Evolutionary conservation across 805 yeast genomes (phyloP), one percentile per base, ranked within the genome.

Genomic region (Yarrowia sp.): DNA sequence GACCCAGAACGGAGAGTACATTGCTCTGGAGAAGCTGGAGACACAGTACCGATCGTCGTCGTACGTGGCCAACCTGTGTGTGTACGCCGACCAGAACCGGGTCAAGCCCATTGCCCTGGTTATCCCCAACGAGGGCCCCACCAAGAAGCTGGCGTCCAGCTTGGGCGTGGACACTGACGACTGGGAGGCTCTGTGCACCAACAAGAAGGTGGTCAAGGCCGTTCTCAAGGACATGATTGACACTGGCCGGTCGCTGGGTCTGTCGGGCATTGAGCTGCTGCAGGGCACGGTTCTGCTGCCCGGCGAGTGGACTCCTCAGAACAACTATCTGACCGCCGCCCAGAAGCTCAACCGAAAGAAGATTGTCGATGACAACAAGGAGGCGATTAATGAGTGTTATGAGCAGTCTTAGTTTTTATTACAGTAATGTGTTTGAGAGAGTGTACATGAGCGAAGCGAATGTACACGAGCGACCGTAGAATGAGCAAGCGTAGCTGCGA

Each of bases 251-350:
- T 70, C 83, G 17, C 92, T 87, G 74, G 97, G 96, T 9, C 83
- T 95, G 69, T 80, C 77, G 58, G 96, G 97, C 66, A 92, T 91
- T 70, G 98, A 95, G 78, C 80, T 93, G 69, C 74, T 95, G 65
- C 85, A 84, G 69, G 96, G 92, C 70, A 81, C 88, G 67, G 91
- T 88, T 13, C 76, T 95, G 67, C 82, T 86, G 66, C 92, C 90
- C 69, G 93, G 86, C 62, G 99, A 95, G 80, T 95, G 99, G 98
- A 95, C 98, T 44, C 98, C 99, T 47, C 95, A 91, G 77, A 90
- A 86, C 74, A 98, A 97, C 0, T 90, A 80, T 69, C 96, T 93
- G 65, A 92, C 98, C 14, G 86, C 96, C 66, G 99, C 99, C 31
- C 98, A 92, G 78, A 95, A 95, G 79, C 83, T 95, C 73, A 97